A percentile compares a stretch with the other conserved stretches of the same genome.
Conservation (phyloP, 371 early-diverging fungal genomes). For the Actinomucor elegans region DNA sequence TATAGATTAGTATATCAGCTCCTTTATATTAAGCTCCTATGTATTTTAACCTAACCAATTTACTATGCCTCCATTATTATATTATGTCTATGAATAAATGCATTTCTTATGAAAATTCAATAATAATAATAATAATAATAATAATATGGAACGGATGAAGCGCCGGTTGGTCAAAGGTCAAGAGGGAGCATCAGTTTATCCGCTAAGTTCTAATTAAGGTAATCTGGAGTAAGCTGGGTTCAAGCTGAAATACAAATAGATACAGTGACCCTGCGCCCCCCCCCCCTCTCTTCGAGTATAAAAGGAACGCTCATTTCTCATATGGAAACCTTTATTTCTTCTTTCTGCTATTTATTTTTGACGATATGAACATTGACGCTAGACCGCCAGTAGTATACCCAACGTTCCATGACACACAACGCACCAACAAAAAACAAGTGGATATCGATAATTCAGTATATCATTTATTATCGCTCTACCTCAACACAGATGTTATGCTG, state of each 20-base stretch:
- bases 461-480: slow-evolving; percentile 17
- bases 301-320: not conserved
- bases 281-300: not conserved
- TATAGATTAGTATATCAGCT: no score
- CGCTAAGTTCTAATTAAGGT: no score
- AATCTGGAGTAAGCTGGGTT: no score
- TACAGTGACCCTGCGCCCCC: not conserved
- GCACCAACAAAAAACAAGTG: slow-evolving; percentile 6
- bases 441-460: slow-evolving; percentile 22
- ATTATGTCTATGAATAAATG: no score
- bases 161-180: not conserved
- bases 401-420: slow-evolving; percentile 12
- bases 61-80: no score
- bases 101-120: no score
- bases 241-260: no score
- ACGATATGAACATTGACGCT: slow-evolving; percentile 12
- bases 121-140: no score
- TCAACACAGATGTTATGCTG: not conserved
- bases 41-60: no score
- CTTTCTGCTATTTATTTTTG: no score
- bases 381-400: slow-evolving; percentile 11
- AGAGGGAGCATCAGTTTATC: not conserved
- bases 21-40: no score
- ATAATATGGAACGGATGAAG: not conserved
- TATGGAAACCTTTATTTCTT: not conserved